phyloP scores from a whole-genome alignment of 1,139 yeast genomes.

The Suhomyces anneliseae region DNA sequence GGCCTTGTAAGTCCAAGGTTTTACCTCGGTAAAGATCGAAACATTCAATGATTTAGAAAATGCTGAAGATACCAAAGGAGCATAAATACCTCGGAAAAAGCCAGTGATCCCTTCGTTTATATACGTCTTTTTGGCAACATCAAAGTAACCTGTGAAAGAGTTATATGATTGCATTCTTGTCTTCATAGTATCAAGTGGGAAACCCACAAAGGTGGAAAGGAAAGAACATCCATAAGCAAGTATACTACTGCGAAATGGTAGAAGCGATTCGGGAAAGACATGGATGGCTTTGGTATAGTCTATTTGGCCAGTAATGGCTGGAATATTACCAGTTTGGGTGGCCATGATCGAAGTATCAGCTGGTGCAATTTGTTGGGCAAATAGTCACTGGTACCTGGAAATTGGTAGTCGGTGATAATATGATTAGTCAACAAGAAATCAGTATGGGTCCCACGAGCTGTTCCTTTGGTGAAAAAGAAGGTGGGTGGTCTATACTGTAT shows the following conservation, averaged over 20 bases:
- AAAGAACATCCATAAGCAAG: slow-evolving; percentile 68
- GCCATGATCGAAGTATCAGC: background rate
- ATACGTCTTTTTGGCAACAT: slow-evolving; percentile 61
- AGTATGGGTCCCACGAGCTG: no score
- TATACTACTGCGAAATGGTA: slow-evolving; percentile 59
- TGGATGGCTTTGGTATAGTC: slow-evolving; percentile 41
- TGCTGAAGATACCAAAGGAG: slow-evolving; percentile 68
- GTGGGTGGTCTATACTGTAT: no score
- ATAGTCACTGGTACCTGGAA: no score
- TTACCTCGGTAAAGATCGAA: slow-evolving; percentile 57
- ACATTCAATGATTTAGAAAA: slow-evolving; percentile 68
- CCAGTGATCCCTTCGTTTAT: slow-evolving; percentile 66
- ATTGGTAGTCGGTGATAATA: no score
- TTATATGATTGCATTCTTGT: slow-evolving; percentile 81
- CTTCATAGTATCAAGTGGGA: slow-evolving; percentile 81
- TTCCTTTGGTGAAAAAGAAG: no score
- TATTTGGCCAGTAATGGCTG: slow-evolving; percentile 46
- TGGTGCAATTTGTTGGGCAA: no score
- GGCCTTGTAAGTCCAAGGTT: slow-evolving; percentile 46
- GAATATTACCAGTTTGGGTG: slow-evolving; percentile 24
- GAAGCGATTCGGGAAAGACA: slow-evolving; percentile 49
- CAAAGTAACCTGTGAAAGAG: slow-evolving; percentile 54
- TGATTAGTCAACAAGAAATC: no score
- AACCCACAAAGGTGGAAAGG: slow-evolving; percentile 70
- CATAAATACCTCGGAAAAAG: slow-evolving; percentile 73